Percentiles rank a stretch among this genome's conserved stretches.
These are phyloP conservation scores for Zymoseptoria brevis DNA, from an alignment of 2,329 filamentous ascomycete species.

Conservation along the genomic window DNA sequence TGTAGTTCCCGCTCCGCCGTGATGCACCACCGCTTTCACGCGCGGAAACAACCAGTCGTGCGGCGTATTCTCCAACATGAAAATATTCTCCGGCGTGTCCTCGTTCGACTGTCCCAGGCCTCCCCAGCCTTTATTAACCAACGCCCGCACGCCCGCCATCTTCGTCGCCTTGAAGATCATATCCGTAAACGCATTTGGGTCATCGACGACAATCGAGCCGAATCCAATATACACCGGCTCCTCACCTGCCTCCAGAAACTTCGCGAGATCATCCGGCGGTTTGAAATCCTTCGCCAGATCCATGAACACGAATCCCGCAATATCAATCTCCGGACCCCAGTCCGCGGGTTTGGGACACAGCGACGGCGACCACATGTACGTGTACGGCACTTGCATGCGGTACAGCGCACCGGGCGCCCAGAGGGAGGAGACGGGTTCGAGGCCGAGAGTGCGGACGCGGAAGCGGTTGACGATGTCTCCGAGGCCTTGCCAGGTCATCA, in stretches of 20 bases:
- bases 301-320: slow-evolving; percentile 31
- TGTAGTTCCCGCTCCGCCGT: slow-evolving; percentile 71
- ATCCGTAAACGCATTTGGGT: slow-evolving; percentile 59
- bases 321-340: slow-evolving; percentile 32
- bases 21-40: slow-evolving; percentile 60
- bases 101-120: slow-evolving; percentile 53
- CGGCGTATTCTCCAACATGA: slow-evolving; percentile 64
- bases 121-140: slow-evolving; percentile 71
- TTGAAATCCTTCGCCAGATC: slow-evolving; percentile 30
- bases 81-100: slow-evolving; percentile 57
- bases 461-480: slow-evolving; percentile 73
- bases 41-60: slow-evolving; percentile 71
- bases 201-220: slow-evolving; percentile 67
- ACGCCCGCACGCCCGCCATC: slow-evolving; percentile 57
- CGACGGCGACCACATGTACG: slow-evolving; percentile 49
- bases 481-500: slow-evolving; percentile 58
- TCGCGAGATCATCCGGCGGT: slow-evolving; percentile 26
- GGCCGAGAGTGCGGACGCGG: slow-evolving; percentile 56
- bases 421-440: slow-evolving; percentile 67
- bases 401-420: slow-evolving; percentile 71
- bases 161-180: slow-evolving; percentile 64
- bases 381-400: slow-evolving; percentile 65
- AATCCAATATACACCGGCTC: slow-evolving; percentile 68
- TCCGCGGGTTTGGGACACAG: slow-evolving; percentile 36
- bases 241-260: slow-evolving; percentile 50